A percentile compares a stretch with the other conserved stretches of the same genome.
phyloP scores from a whole-genome alignment of 148 eudicot genomes.

The Amaranthus hypochondriacus region DNA sequence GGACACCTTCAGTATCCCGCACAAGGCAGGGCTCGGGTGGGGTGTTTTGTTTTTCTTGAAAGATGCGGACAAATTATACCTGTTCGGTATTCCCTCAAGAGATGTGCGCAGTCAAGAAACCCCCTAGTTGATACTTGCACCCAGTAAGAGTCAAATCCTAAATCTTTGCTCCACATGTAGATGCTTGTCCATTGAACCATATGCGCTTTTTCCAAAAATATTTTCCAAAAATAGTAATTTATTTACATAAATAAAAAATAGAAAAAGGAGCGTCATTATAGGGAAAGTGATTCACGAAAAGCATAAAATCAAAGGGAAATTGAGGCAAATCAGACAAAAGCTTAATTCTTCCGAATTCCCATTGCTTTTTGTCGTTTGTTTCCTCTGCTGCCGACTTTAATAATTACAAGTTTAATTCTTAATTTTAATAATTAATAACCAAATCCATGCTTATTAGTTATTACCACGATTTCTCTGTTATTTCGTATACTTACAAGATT shows the following conservation, averaged over 20 bases:
- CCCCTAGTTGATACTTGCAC: too few species aligned
- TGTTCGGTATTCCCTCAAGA: too few species aligned
- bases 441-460: background rate
- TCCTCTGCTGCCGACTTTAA: background rate
- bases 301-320: conserved; percentile 10
- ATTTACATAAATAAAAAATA: background rate
- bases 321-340: conserved; percentile 25
- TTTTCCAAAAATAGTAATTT: background rate
- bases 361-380: conserved; percentile 16
- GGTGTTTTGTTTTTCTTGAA: too few species aligned
- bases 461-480: background rate
- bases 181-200: too few species aligned
- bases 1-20: too few species aligned
- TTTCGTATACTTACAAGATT: background rate
- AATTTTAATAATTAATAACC: too few species aligned
- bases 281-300: conserved; percentile 16
- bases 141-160: too few species aligned
- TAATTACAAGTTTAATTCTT: background rate
- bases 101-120: too few species aligned
- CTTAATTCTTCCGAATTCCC: background rate
- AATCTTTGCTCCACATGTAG: too few species aligned
- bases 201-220: too few species aligned
- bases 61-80: too few species aligned
- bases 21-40: too few species aligned
- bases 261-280: conserved; percentile 9